These are phyloP conservation scores for Fusarium citri DNA, from an alignment of 2,329 filamentous ascomycete genomes.

Conservation along the genomic window DNA sequence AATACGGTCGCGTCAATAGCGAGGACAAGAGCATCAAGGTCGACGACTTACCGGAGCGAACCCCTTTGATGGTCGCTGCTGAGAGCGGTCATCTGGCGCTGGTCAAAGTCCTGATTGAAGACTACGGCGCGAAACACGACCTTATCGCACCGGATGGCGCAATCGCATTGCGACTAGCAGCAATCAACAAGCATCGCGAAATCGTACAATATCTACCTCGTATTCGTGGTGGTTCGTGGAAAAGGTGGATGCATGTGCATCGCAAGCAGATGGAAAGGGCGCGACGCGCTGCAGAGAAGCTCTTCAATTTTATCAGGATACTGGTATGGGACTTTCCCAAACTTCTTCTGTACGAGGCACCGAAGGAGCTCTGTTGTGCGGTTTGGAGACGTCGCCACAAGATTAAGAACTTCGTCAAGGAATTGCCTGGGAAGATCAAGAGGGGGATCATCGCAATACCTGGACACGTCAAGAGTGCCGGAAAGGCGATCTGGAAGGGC, in stretches of 20 bases:
- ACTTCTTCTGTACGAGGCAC: slow-evolving; percentile 46
- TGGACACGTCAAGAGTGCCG: slow-evolving; percentile 10
- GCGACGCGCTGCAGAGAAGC: slow-evolving; percentile 35
- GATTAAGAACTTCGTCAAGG: slow-evolving; percentile 45
- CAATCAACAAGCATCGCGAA: slow-evolving; percentile 55
- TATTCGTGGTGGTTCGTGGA: slow-evolving; percentile 54
- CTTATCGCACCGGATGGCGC: slow-evolving; percentile 59
- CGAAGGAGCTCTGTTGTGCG: slow-evolving; percentile 29
- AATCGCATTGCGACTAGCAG: slow-evolving; percentile 59
- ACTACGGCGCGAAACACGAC: slow-evolving; percentile 56
- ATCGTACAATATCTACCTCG: slow-evolving; percentile 57
- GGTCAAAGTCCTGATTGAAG: slow-evolving; percentile 55
- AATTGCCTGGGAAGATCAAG: slow-evolving; percentile 46
- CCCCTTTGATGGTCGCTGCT: slow-evolving; percentile 59
- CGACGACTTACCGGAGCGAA: slow-evolving; percentile 49
- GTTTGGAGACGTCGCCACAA: slow-evolving; percentile 44
- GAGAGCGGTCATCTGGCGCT: slow-evolving; percentile 54
- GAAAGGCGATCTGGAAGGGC: slow-evolving; percentile 25
- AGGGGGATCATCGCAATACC: slow-evolving; percentile 35
- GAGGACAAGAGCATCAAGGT: background rate
- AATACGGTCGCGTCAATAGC: slow-evolving; percentile 32
- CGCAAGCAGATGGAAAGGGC: slow-evolving; percentile 45
- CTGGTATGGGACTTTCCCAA: slow-evolving; percentile 50
- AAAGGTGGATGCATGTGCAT: slow-evolving; percentile 52
- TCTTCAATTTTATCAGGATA: slow-evolving; percentile 43